Base-by-base conservation (phyloP, 148 eudicot species). In the Pouteria glomerata region DNA sequence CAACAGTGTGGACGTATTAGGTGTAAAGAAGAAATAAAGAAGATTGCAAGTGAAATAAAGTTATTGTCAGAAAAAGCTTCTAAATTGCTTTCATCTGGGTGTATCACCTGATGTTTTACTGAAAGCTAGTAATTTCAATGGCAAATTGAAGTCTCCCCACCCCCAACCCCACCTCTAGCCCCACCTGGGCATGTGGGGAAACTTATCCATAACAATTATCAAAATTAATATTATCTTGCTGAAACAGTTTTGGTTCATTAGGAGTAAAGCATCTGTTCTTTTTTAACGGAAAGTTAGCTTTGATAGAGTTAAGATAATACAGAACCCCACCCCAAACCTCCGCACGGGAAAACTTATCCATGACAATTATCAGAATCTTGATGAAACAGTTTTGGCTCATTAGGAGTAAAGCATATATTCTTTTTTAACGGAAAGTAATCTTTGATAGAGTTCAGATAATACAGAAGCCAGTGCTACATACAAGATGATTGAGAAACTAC, bases 1-100 rank as follows among this genome's bases (percentile, higher is more conserved):
- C 98, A 95, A 73, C 81, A 81, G 52, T 95, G 98, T 82, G 90
- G 92, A 30, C 79, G 63, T 68, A 73, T 77, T 65, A 74, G 98
- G 77, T 85, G 76, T 66, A 81, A 79, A 78, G 97, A 91, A 82
- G 96, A 91, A 63, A 74, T 95, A 55, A 74, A 72, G 73, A 82
- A 76, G 65, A 76, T 85, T 73, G 84, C 82, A 18, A 72, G 76
- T 72, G 94, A 95, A 84, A 81, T 87, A 59, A 86, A 84, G 74
- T 78, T 71, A 52, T 39, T 85, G 71, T 86, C 92, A 1, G 96
- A 88, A 26, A 86, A 85, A 76, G 98, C 97, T 77, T 85, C 84
- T 58, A 29, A 34, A 35, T 79, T 75, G 31, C 79, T 83, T 21
- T 76, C 83, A 35, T 82, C 82, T 23, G 87, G 87, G 72, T 34